Evolutionary conservation across 2,329 filamentous ascomycete species (phyloP).

Genomic region (Exophiala sp.): DNA sequence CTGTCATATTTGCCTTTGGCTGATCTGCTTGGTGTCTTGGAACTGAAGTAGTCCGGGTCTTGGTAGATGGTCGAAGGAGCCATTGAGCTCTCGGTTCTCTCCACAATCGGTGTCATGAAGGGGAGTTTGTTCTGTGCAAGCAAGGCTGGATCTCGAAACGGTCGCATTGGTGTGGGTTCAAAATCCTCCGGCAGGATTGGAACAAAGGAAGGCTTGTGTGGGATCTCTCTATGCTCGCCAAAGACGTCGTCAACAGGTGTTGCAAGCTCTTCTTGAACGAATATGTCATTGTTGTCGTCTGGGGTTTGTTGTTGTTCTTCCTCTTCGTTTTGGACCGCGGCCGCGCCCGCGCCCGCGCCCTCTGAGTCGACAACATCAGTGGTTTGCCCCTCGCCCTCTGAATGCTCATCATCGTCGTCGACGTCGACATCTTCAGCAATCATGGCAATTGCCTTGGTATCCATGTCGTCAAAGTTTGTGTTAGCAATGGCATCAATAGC

Average conservation of each 20-base stretch:
- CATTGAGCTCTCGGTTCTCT: slow-evolving; percentile 86
- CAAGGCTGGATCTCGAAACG: slow-evolving; percentile 75
- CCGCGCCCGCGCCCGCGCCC: neutral
- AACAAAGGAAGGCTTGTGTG: slow-evolving; percentile 63
- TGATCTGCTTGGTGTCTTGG: slow-evolving; percentile 74
- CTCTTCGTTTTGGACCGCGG: slow-evolving; percentile 5
- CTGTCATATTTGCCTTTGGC: slow-evolving; percentile 29
- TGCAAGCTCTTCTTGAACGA: slow-evolving; percentile 12
- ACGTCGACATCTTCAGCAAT: slow-evolving; percentile 23
- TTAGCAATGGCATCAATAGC: slow-evolving; percentile 28
- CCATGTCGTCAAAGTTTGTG: slow-evolving; percentile 27
- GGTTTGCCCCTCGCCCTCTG: slow-evolving; percentile 32
- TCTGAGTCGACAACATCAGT: neutral
- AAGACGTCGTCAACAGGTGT: slow-evolving; percentile 33
- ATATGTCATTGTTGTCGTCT: slow-evolving; percentile 25
- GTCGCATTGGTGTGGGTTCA: slow-evolving; percentile 66
- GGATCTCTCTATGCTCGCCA: slow-evolving; percentile 33
- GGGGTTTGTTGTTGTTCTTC: slow-evolving; percentile 22
- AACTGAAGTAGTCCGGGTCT: slow-evolving; percentile 58
- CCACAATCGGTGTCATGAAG: slow-evolving; percentile 98
- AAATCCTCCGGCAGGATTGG: slow-evolving; percentile 84
- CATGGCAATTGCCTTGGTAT: slow-evolving; percentile 28
- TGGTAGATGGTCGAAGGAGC: slow-evolving; percentile 59
- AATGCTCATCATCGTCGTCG: slow-evolving; percentile 26
- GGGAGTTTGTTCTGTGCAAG: slow-evolving; percentile 86